A percentile compares a stretch with the other conserved stretches of the same genome.
phyloP scores from a whole-genome alignment of 2,329 filamentous ascomycete species.

The Stagonosporopsis tanaceti region DNA sequence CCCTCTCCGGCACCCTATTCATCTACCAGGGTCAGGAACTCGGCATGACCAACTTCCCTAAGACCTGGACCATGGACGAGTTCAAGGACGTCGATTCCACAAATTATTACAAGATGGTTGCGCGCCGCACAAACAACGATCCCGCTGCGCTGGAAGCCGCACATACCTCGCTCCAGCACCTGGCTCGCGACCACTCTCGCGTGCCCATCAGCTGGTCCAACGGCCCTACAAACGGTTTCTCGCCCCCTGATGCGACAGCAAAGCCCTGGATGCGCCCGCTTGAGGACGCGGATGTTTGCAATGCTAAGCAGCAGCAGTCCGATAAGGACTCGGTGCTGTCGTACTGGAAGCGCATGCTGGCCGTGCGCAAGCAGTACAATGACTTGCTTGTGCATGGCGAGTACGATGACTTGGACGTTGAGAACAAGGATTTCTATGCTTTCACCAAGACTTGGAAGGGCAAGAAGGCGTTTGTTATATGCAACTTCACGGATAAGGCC shows the following conservation, averaged over 20 bases:
- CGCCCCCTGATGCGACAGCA: slow-evolving; percentile 54
- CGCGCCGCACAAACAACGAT: slow-evolving; percentile 36
- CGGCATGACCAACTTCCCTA: slow-evolving; percentile 59
- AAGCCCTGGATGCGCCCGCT: slow-evolving; percentile 69
- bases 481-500: slow-evolving; percentile 46
- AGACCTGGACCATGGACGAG: slow-evolving; percentile 54
- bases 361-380: slow-evolving; percentile 63
- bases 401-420: slow-evolving; percentile 61
- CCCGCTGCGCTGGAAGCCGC: slow-evolving; percentile 54
- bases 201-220: slow-evolving; percentile 73
- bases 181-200: slow-evolving; percentile 72
- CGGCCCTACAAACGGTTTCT: slow-evolving; percentile 66
- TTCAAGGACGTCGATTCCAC: slow-evolving; percentile 63
- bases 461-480: slow-evolving; percentile 40
- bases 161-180: slow-evolving; percentile 62
- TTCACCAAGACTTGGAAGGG: slow-evolving; percentile 47
- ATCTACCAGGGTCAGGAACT: slow-evolving; percentile 62
- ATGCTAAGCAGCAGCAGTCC: slow-evolving; percentile 62
- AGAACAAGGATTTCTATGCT: slow-evolving; percentile 65
- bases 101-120: slow-evolving; percentile 59
- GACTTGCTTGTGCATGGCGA: slow-evolving; percentile 69
- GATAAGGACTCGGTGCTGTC: slow-evolving; percentile 60
- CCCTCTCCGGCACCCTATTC: slow-evolving; percentile 59
- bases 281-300: slow-evolving; percentile 62
- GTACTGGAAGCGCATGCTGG: slow-evolving; percentile 68